Conservation (phyloP, 2,329 filamentous ascomycete species). For the Neobulgaria alba region DNA sequence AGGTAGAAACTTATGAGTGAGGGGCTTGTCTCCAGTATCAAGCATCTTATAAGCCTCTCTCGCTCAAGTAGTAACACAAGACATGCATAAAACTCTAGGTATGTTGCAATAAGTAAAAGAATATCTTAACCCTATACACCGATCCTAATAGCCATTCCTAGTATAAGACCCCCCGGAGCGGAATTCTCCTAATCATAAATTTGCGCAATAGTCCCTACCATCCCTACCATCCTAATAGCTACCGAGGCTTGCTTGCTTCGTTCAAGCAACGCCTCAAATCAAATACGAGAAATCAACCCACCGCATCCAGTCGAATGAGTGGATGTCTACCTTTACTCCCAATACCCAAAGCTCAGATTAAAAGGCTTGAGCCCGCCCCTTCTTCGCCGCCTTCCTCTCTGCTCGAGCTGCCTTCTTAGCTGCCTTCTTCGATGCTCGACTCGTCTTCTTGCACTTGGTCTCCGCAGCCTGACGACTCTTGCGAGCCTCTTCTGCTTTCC, state of each 20-base stretch:
- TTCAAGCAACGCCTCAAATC: conserved; percentile 13
- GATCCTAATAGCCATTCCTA: conserved; percentile 31
- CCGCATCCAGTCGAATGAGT: conserved; percentile 6
- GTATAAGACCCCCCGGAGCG: too few species aligned
- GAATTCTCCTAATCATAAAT: conserved; percentile 54
- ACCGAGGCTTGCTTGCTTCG: background rate
- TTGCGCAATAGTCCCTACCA: conserved; percentile 11
- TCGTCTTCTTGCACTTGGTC: conserved; percentile 9
- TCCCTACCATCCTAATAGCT: conserved; percentile 9
- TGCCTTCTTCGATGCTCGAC: conserved; percentile 11
- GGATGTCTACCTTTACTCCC: conserved; percentile 9
- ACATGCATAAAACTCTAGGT: conserved; percentile 1
- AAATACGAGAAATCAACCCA: conserved; percentile 11
- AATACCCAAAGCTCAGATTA: conserved; percentile 5
- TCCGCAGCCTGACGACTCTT: conserved; percentile 10
- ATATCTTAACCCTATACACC: conserved; percentile 13
- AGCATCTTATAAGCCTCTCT: too few species aligned
- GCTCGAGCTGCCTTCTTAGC: conserved; percentile 10
- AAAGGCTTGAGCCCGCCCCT: conserved; percentile 7
- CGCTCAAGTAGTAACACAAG: too few species aligned
- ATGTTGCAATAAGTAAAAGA: conserved; percentile 13
- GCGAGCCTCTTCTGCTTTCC: conserved; percentile 6
- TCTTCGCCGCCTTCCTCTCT: conserved; percentile 6
- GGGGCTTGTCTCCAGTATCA: too few species aligned
- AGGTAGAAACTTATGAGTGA: too few species aligned